Base-by-base conservation (phyloP, 495 filamentous ascomycete species). In the Penicillium verhagenii region DNA sequence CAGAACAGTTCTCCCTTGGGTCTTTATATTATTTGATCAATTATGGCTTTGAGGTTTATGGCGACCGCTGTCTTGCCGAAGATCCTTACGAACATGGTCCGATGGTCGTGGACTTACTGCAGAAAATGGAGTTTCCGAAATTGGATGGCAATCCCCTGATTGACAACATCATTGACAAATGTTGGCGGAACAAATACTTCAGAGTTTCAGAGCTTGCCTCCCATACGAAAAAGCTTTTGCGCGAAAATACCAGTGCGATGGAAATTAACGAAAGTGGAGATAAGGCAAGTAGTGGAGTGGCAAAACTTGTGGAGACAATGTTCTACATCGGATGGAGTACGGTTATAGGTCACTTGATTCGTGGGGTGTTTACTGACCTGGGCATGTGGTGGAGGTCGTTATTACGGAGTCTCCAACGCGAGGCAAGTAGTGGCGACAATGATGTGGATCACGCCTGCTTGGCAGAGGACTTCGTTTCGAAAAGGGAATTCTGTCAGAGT, bases 21-120 rank as follows among this genome's bases (percentile, higher is more conserved):
- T 72, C 66, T n/a, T 47, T 73, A 20, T 73, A 55, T 53, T 75
- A 75, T 47, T 37, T 67, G 2, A 72, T 75, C 16, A 72, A 72
- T 47, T 74, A 76, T 45, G 70, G 69, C 5, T 69, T 71, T 61
- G 68, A 72, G 49, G 65, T 74, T 54, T 72, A 69, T 58, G 65
- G 57, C 26, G 66, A 74, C 61, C 64, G 49, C 49, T 54, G 52
- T 59, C 61, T 72, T 31, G 52, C 64, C 24, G 61, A 73, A 10
- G 66, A 71, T 66, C 63, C 64, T 40, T 53, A 64, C n/a, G 67
- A 75, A 1, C 68, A 74, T 67, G 64, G 67, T 18, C 65, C 57
- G 28, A 65, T 57, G 43, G 53, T 69, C 26, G 67, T 73, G 46
- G 66, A 72, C 0, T 54, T 68, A 26, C 58, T 72, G 26, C 71